These are phyloP conservation scores for Quercus variabilis DNA, from an alignment of 306 rosid genomes.

Conservation along the genomic window DNA sequence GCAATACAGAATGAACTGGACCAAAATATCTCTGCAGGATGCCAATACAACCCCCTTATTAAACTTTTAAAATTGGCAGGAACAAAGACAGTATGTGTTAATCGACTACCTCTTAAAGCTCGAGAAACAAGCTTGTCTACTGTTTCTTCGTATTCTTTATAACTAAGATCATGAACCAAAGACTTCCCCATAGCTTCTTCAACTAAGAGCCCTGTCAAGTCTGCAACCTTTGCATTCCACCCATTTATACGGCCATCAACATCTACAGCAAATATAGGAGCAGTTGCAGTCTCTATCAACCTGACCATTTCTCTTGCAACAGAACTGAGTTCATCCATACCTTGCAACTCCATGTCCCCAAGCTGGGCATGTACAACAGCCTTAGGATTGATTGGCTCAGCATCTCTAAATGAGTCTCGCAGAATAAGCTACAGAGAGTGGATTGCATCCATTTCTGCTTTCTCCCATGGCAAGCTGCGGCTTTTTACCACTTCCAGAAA, in stretches of 20 bases:
- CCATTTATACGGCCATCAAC: conserved; percentile 82
- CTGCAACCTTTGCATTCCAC: conserved; percentile 94
- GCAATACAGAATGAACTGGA: neutral
- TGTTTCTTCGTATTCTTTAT: too few species aligned
- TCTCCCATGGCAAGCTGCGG: conserved; percentile 94
- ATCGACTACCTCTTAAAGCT: conserved; percentile 74
- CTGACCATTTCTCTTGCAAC: conserved; percentile 99
- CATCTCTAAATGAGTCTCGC: conserved; percentile 74
- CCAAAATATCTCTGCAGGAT: neutral
- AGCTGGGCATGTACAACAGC: conserved; percentile 52
- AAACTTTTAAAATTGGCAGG: conserved; percentile 5
- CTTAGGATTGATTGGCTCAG: conserved; percentile 61
- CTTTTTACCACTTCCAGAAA: conserved; percentile 94
- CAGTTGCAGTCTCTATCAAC: conserved; percentile 97
- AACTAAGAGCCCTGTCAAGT: too few species aligned
- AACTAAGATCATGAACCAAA: too few species aligned
- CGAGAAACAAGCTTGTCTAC: too few species aligned
- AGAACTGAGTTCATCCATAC: conserved; percentile 86
- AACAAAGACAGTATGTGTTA: conserved; percentile 15
- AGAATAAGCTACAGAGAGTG: conserved; percentile 94
- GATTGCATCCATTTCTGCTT: conserved; percentile 94
- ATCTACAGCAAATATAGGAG: conserved; percentile 94
- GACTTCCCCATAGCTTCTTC: too few species aligned
- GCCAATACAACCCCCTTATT: neutral
- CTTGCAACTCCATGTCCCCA: conserved; percentile 64